These are phyloP conservation scores for Cantharellus anzutake DNA, from an alignment of 768 basidiomycete species.

Conservation along the genomic window DNA sequence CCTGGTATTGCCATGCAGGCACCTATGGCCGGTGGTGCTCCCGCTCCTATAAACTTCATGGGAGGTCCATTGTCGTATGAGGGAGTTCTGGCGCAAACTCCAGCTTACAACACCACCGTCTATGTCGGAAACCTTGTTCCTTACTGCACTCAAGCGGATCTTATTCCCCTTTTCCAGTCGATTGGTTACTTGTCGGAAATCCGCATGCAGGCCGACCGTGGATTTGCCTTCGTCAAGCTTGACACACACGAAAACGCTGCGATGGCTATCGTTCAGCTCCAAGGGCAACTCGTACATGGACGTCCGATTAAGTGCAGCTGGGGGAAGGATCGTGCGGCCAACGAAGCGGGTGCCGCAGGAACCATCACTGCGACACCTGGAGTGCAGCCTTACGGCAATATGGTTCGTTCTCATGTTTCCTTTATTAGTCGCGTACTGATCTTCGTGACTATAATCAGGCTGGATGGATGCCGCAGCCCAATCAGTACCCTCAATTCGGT, in stretches of 20 bases:
- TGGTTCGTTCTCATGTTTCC: conserved; percentile 32
- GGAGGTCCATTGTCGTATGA: conserved; percentile 84
- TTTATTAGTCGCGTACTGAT: conserved; percentile 5
- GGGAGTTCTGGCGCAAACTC: conserved; percentile 81
- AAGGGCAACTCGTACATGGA: conserved; percentile 94
- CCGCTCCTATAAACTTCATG: conserved; percentile 81
- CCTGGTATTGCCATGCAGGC: conserved; percentile 10
- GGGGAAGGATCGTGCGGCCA: conserved; percentile 89
- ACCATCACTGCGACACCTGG: conserved; percentile 32
- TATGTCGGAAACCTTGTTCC: conserved; percentile 98
- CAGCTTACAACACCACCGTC: conserved; percentile 85
- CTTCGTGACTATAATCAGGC: background rate
- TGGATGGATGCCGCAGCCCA: conserved; percentile 61
- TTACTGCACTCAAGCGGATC: conserved; percentile 91
- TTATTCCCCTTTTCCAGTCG: conserved; percentile 94
- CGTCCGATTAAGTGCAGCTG: conserved; percentile 96
- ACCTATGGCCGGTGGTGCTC: conserved; percentile 32
- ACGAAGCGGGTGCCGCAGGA: conserved; percentile 29
- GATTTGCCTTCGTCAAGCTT: conserved; percentile 96
- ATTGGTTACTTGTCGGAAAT: conserved; percentile 98
- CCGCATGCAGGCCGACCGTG: conserved; percentile 97
- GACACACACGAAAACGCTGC: conserved; percentile 98
- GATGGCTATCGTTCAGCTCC: conserved; percentile 91
- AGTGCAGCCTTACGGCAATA: conserved; percentile 49
- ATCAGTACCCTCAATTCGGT: conserved; percentile 50